These are phyloP conservation scores for Cordyceps tenuipes DNA, from an alignment of 2,329 filamentous ascomycete species.

Conservation along the genomic window DNA sequence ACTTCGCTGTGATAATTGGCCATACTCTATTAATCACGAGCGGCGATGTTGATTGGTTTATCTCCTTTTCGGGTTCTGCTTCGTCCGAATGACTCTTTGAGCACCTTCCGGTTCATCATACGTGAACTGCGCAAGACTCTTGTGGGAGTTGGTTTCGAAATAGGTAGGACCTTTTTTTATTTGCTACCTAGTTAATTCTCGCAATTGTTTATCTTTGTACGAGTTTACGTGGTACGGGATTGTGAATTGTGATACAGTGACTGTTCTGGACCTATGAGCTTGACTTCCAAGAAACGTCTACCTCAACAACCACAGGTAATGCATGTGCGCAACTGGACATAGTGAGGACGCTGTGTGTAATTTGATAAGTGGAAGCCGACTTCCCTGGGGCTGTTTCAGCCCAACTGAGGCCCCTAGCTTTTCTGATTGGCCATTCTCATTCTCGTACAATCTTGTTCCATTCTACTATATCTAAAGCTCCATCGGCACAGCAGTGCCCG, in stretches of 20 bases:
- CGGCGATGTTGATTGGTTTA: neutral
- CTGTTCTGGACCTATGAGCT: neutral
- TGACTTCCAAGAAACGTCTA: too few relatives aligned
- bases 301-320: too few relatives aligned
- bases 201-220: conserved; percentile 11
- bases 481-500: conserved; percentile 49
- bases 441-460: neutral
- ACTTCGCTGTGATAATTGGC: conserved; percentile 3
- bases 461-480: conserved; percentile 30
- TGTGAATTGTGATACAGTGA: neutral
- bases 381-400: too few relatives aligned
- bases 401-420: too few relatives aligned
- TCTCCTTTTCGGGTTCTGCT: neutral
- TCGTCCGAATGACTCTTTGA: neutral
- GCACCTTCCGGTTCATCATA: neutral
- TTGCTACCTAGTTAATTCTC: conserved; percentile 2
- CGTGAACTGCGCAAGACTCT: conserved; percentile 1
- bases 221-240: neutral
- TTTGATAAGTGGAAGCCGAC: too few relatives aligned
- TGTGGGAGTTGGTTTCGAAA: conserved; percentile 1
- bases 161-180: conserved; percentile 7
- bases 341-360: too few relatives aligned
- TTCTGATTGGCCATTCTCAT: neutral
- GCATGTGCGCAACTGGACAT: too few relatives aligned
- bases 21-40: neutral